These are phyloP conservation scores for Eucalyptus fibrosa DNA, from an alignment of 345 rosid species.

Conservation along the genomic window DNA sequence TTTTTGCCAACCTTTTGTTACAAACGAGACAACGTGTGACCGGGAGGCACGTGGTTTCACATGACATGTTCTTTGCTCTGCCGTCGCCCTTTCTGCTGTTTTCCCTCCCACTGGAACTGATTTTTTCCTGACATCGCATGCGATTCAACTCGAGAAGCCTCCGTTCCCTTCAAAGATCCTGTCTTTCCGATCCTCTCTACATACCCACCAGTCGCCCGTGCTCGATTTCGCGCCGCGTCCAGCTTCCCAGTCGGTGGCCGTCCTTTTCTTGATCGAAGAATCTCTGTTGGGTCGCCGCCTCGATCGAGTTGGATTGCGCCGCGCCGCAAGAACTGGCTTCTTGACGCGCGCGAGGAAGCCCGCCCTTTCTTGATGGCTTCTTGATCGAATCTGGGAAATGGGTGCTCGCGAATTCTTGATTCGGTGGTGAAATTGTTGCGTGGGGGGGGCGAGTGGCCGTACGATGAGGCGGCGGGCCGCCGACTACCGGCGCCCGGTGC, in stretches of 20 bases:
- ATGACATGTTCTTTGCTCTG: neutral
- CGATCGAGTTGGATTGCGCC: neutral
- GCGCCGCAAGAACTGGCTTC: neutral
- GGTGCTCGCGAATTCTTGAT: conserved; percentile 13
- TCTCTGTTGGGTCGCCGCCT: neutral
- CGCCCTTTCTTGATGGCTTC: neutral
- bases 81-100: neutral
- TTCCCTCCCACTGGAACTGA: neutral
- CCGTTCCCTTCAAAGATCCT: neutral
- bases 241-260: neutral
- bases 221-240: neutral
- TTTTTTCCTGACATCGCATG: neutral
- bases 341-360: neutral
- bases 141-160: neutral
- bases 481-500: conserved; percentile 90
- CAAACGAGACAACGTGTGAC: neutral
- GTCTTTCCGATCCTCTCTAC: neutral
- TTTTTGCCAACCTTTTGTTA: neutral
- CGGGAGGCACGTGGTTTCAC: neutral
- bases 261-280: neutral
- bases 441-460: conserved; percentile 7
- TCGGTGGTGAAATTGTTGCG: conserved; percentile 18
- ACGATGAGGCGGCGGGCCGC: conserved; percentile 92
- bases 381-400: conserved; percentile 9
- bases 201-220: neutral